These are phyloP conservation scores for Rosa multiflora DNA, from an alignment of 306 rosid genomes.

Conservation along the genomic window DNA sequence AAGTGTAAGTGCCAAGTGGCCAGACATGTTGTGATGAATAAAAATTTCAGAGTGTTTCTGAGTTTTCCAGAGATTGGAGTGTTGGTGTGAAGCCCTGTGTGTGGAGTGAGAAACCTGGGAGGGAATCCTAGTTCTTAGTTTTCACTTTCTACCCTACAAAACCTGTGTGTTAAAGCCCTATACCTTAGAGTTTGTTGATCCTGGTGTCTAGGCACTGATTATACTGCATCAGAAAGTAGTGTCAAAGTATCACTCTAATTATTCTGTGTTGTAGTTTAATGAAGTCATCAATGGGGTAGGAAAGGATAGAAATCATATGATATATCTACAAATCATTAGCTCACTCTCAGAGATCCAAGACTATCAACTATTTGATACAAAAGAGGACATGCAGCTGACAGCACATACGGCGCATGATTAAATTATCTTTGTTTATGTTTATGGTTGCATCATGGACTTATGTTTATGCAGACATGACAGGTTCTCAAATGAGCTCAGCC, in stretches of 20 bases:
- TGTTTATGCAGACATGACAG: neutral
- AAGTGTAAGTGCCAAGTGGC: no score
- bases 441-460: neutral
- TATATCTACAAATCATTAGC: neutral
- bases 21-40: no score
- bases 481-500: neutral
- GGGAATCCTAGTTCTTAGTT: no score
- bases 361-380: neutral
- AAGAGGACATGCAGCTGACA: neutral
- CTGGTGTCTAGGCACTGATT: no score
- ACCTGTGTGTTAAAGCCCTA: no score
- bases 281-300: neutral
- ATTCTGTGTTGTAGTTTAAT: neutral
- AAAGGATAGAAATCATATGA: neutral
- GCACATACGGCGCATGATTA: neutral
- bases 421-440: neutral
- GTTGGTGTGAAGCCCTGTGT: no score
- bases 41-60: no score
- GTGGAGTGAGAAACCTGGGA: no score
- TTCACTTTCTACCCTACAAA: no score
- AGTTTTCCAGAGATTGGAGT: no score
- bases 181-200: no score
- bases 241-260: neutral
- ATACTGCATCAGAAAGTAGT: neutral
- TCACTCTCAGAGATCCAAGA: neutral